Base-by-base conservation (phyloP, 2,329 filamentous ascomycete genomes). In the Neobulgaria alba region DNA sequence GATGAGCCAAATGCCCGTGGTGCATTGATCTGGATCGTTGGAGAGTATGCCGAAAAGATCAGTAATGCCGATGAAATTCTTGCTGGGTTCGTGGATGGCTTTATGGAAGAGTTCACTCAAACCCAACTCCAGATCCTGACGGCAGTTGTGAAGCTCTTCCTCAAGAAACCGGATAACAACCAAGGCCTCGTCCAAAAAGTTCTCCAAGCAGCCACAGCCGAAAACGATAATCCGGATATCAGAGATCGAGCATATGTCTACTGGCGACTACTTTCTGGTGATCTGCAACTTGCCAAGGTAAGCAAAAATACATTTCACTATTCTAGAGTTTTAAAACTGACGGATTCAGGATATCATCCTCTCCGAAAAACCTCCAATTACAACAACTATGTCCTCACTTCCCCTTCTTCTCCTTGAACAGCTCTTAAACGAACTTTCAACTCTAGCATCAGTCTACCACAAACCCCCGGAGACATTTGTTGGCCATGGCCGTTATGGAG, bases 1-100 rank as follows among this genome's bases (percentile, higher is more conserved):
- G 92, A 98, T 58, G 92, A 98, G 63, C 89, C 90, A 1, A 82
- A 88, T 55, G 92, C 92, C 5, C 73, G 92, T 57, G 89, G 85
- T 2, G 84, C 90, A 16, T 68, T 98, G 45, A 96, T 98, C 57
- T 98, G 92, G 92, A 96, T 98, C 52, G 90, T 98, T 4, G 92
- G 92, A 53, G 92, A 98, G 62, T 98, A 98, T 60, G 92, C 92
- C 1, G 92, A 98, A 68, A 98, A 98, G 72, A 98, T 98, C 58
- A 94, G 78, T 67, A 96, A 98, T 56, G 92, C 92, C n/a, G 88
- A 89, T 49, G 87, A 96, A 53, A 96, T 98, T 48, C 65, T 98
- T 44, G 74, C 79, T 38, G 81, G 84, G 14, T 98, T 98, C 58
- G 90, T 95, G 10, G 92, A 96, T 41, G 82, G 80, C 1, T 96